phyloP scores from a whole-genome alignment of 192 early-diverging fungal genomes.

The Gaertneriomyces semiglobifer region DNA sequence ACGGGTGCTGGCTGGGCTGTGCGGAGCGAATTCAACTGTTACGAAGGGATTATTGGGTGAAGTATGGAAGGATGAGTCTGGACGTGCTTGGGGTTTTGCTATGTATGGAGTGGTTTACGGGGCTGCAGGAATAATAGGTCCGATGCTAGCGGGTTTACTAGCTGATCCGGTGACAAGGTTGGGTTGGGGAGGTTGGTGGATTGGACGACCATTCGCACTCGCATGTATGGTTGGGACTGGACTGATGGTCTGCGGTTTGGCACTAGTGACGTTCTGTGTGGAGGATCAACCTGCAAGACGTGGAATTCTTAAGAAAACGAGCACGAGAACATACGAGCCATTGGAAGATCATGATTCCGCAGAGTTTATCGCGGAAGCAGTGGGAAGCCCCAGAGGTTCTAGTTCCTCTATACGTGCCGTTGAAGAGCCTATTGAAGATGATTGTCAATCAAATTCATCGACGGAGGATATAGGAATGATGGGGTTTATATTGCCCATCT shows the following conservation, averaged over 20 bases:
- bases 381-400: neutral
- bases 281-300: neutral
- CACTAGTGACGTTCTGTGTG: slow-evolving; percentile 1
- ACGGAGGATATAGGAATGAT: too few relatives aligned
- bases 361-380: slow-evolving; percentile 6
- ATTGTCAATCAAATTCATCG: too few relatives aligned
- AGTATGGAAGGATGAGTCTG: slow-evolving; percentile 27
- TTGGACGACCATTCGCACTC: slow-evolving; percentile 19
- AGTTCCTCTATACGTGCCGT: too few relatives aligned
- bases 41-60: slow-evolving; percentile 49
- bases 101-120: slow-evolving; percentile 48
- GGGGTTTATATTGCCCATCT: slow-evolving; percentile 21
- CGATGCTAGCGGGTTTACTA: slow-evolving; percentile 36
- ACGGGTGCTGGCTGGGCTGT: slow-evolving; percentile 45
- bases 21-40: slow-evolving; percentile 47
- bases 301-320: neutral
- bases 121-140: slow-evolving; percentile 42
- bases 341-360: slow-evolving; percentile 1
- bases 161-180: slow-evolving; percentile 3
- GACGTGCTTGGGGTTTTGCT: slow-evolving; percentile 43
- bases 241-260: slow-evolving; percentile 13
- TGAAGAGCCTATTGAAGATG: too few relatives aligned
- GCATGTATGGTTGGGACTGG: slow-evolving; percentile 18
- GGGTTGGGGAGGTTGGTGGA: slow-evolving; percentile 17
- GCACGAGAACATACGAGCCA: neutral